Evolutionary conservation across 768 basidiomycete species (phyloP).

Genomic region (Lactarius deliciosus): DNA sequence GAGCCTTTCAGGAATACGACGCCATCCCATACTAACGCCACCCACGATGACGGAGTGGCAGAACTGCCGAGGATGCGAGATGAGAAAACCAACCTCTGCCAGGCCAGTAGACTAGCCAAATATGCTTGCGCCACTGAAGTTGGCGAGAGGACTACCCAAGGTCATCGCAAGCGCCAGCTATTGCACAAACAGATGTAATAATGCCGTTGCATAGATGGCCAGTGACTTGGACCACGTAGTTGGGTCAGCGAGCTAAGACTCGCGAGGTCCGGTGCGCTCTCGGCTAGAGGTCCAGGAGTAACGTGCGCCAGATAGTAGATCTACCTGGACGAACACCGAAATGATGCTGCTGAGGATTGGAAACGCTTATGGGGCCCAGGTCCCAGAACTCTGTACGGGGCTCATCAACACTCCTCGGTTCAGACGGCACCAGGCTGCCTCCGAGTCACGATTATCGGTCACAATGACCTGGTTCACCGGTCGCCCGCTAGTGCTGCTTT

Average conservation of each 20-base stretch:
- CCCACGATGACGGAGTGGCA: conserved; percentile 22
- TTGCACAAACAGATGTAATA: conserved; percentile 51
- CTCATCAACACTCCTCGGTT: neutral
- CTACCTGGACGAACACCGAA: conserved; percentile 55
- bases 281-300: neutral
- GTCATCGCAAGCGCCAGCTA: conserved; percentile 45
- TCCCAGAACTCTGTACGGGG: conserved; percentile 54
- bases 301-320: conserved; percentile 40
- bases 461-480: conserved; percentile 42
- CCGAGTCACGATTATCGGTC: conserved; percentile 40
- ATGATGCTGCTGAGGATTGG: conserved; percentile 48
- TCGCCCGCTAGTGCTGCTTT: conserved; percentile 43
- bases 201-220: conserved; percentile 48
- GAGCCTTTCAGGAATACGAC: conserved; percentile 18
- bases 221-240: conserved; percentile 47
- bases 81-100: conserved; percentile 36
- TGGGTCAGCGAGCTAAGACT: conserved; percentile 44
- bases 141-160: conserved; percentile 45
- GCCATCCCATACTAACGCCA: conserved; percentile 5
- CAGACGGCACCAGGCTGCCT: neutral
- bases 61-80: conserved; percentile 23
- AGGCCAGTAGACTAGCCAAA: conserved; percentile 45
- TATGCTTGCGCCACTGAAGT: conserved; percentile 46
- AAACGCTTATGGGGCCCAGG: conserved; percentile 58
- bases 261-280: conserved; percentile 34